Evolutionary conservation across 176 grass and related monocot genomes (phyloP).

Genomic region (Elymus sibiricus): DNA sequence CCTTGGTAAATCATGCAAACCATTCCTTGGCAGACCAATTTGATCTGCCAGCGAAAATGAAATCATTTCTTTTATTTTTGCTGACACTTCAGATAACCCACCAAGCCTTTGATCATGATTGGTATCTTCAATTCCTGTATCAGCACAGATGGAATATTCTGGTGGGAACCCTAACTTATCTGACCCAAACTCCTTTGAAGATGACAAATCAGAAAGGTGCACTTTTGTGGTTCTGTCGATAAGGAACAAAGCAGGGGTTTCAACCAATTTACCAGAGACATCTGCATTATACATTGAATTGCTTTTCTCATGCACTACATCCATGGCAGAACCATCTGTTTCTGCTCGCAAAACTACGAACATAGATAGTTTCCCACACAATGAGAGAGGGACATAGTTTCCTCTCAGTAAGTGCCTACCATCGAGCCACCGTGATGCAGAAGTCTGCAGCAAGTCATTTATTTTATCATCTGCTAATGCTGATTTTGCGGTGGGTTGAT

Average conservation of each 20-base stretch:
- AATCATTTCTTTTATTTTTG: slow-evolving; percentile 63
- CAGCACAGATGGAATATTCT: neutral
- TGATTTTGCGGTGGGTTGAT: slow-evolving; percentile 48
- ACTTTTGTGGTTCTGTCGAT: slow-evolving; percentile 59
- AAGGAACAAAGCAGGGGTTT: slow-evolving; percentile 21
- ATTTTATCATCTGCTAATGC: slow-evolving; percentile 70
- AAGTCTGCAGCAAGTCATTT: slow-evolving; percentile 60
- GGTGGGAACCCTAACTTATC: slow-evolving; percentile 10
- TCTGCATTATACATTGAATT: slow-evolving; percentile 13
- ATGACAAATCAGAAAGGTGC: slow-evolving; percentile 46
- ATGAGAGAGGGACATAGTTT: slow-evolving; percentile 56
- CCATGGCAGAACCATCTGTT: slow-evolving; percentile 31
- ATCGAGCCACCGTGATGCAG: slow-evolving; percentile 63
- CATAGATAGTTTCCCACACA: slow-evolving; percentile 59
- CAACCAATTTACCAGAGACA: slow-evolving; percentile 11
- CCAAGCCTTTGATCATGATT: slow-evolving; percentile 40
- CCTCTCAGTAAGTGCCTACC: slow-evolving; percentile 72
- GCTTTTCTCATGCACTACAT: slow-evolving; percentile 21
- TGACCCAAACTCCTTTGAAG: slow-evolving; percentile 23
- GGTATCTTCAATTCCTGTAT: slow-evolving; percentile 20
- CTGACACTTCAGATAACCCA: slow-evolving; percentile 78
- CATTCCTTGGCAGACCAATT: slow-evolving; percentile 45
- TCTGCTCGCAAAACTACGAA: slow-evolving; percentile 56
- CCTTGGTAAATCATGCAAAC: slow-evolving; percentile 54
- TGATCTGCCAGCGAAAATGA: slow-evolving; percentile 49